phyloP scores from a whole-genome alignment of 345 rosid species.

The Corymbia maculata region DNA sequence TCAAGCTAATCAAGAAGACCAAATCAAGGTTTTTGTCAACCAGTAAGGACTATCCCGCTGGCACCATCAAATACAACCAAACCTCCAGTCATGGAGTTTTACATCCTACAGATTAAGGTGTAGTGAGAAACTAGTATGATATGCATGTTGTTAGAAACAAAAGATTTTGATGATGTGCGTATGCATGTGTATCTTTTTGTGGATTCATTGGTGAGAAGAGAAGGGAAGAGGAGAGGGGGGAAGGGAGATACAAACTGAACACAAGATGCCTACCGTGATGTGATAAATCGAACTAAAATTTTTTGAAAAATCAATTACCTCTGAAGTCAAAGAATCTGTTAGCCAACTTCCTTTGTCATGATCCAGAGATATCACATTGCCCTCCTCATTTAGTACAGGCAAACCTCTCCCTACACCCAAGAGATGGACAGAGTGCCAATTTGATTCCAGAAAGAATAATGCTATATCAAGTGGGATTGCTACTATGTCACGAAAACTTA shows the following conservation, averaged over 20 bases:
- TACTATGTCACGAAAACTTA: not conserved
- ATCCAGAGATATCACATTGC: conserved; percentile 45
- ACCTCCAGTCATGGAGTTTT: not conserved
- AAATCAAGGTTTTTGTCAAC: not conserved
- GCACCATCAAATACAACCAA: not conserved
- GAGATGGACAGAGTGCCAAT: not conserved
- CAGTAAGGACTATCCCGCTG: not conserved
- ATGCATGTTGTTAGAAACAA: not conserved
- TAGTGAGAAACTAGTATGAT: not conserved
- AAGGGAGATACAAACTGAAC: not conserved
- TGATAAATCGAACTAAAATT: not conserved
- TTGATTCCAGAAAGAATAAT: not conserved
- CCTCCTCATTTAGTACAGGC: conserved; percentile 87
- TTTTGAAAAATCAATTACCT: conserved; percentile 31
- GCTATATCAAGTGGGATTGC: not conserved
- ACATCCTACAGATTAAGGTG: not conserved
- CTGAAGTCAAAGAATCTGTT: conserved; percentile 43
- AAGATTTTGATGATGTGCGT: not conserved
- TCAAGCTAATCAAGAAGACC: not conserved
- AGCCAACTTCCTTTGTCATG: conserved; percentile 51
- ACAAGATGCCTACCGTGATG: not conserved
- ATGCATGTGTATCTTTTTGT: not conserved
- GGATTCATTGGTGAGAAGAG: not conserved
- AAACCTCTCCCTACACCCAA: conserved; percentile 54
- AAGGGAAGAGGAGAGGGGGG: not conserved